Base-by-base conservation (phyloP, 2,329 filamentous ascomycete species). In the Aspergillus ochraceoroseus region DNA sequence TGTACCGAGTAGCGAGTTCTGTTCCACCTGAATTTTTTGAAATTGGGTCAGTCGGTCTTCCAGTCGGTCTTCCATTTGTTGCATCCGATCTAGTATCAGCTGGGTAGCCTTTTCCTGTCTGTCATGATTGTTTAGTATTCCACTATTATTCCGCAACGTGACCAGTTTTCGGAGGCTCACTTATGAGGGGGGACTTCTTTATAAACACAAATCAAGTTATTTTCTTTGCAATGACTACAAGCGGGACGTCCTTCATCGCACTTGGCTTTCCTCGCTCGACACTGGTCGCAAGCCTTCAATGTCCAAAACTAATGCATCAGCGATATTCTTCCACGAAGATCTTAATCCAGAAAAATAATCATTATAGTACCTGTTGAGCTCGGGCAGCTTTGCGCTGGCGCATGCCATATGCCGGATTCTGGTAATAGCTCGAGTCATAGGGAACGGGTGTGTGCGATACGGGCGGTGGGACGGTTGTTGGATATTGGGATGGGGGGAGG, bases 101-200 rank as follows among this genome's bases (percentile, higher is more conserved):
- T 68, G 65, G 1, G 63, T 65, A 3, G 61, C 56, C 44, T 66
- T 66, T 43, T 68, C 65, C 46, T 68, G 65, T 45, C 64, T 67
- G 36, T n/a, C 5, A 14, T 11, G 2, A n/a, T 7, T 30, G 36
- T 44, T 46, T 41, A 43, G 34, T 23, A 41, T 25, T 19, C 22
- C 4, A 4, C 14, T n/a, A 3, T 20, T 7, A 17, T 17, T 7
- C 20, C 2, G 25, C 13, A 4, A 25, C n/a, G 9, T 5, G 26
- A 7, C 2, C 7, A 12, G 13, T 17, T 5, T 7, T 17, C 7
- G 20, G 27, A 29, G 15, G 59, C 83, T 62, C 74, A 94, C 86
- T 94, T 90, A 59, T 94, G 92, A 11, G 87, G 87, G 14, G 87
- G 85, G 4, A 92, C 84, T 58, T 95, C 89, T 51, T 89, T 82